phyloP scores from a whole-genome alignment of 129 eudicot genomes.

The Artemisia annua region DNA sequence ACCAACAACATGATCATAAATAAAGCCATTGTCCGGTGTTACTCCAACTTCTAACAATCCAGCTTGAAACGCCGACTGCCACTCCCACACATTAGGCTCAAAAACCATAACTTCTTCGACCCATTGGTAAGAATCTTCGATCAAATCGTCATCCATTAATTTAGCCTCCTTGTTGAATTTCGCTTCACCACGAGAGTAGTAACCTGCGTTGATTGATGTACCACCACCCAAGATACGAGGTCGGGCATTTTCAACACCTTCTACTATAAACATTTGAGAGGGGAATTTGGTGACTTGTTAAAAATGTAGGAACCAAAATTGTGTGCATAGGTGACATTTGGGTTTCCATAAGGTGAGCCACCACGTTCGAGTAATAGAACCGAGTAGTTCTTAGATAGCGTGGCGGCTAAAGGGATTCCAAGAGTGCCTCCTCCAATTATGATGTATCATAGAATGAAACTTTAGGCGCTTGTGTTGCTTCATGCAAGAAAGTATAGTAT shows the following conservation, averaged over 20 bases:
- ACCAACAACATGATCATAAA: constrained; percentile 17
- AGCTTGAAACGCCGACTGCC: constrained; percentile 12
- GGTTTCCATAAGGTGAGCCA: constrained; percentile 29
- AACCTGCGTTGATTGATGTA: constrained; percentile 76
- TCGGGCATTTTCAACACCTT: constrained; percentile 33
- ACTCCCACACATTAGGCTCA: constrained; percentile 1
- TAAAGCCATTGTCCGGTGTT: constrained; percentile 22
- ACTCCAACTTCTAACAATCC: constrained; percentile 18
- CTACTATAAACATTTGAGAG: constrained; percentile 26
- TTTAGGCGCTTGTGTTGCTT: constrained; percentile 60
- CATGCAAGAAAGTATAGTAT: constrained; percentile 51
- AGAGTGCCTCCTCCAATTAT: constrained; percentile 47
- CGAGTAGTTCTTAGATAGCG: constrained; percentile 35
- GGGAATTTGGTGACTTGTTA: constrained; percentile 30
- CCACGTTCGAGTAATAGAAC: constrained; percentile 47
- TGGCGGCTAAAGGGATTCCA: constrained; percentile 41
- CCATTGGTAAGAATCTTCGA: constrained; percentile 17
- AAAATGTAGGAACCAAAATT: constrained; percentile 16
- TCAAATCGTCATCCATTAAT: constrained; percentile 19
- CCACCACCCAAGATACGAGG: constrained; percentile 55
- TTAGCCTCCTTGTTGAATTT: neutral
- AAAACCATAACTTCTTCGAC: constrained; percentile 17
- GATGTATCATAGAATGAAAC: constrained; percentile 55
- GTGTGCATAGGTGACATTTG: constrained; percentile 1
- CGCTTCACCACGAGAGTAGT: constrained; percentile 55